These are phyloP conservation scores for Zygoascus tannicola DNA, from an alignment of 805 yeast species.

Conservation along the genomic window DNA sequence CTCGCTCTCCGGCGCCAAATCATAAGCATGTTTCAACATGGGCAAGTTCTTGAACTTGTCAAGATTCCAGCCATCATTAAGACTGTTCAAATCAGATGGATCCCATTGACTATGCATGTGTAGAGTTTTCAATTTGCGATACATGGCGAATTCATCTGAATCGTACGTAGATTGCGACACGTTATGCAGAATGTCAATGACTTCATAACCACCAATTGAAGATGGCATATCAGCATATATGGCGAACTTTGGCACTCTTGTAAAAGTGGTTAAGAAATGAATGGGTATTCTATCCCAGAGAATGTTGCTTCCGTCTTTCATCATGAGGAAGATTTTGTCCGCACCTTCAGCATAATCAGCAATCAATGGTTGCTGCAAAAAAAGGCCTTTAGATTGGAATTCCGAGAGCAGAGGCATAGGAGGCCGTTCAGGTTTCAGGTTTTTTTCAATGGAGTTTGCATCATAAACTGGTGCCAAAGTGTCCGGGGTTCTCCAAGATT, in stretches of 20 bases:
- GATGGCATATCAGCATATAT: conserved; percentile 29
- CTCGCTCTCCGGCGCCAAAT: conserved; percentile 18
- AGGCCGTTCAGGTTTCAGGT: conserved; percentile 4
- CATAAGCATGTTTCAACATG: conserved; percentile 29
- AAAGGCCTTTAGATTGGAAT: conserved; percentile 10
- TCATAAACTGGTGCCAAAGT: conserved; percentile 3
- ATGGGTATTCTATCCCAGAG: conserved; percentile 29
- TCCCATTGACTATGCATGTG: conserved; percentile 16
- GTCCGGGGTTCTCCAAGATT: conserved; percentile 14
- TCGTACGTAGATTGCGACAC: conserved; percentile 15
- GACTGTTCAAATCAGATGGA: conserved; percentile 8
- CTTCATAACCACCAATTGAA: conserved; percentile 25
- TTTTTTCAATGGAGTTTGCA: neutral
- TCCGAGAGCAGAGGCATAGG: conserved; percentile 2
- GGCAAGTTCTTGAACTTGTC: conserved; percentile 32
- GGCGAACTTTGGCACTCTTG: conserved; percentile 25
- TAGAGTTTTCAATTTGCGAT: conserved; percentile 21
- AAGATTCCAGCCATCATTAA: conserved; percentile 26
- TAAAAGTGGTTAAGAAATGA: conserved; percentile 29
- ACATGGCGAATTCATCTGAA: conserved; percentile 17
- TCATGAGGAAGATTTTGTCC: conserved; percentile 25
- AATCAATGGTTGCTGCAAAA: conserved; percentile 18
- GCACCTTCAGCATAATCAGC: conserved; percentile 21
- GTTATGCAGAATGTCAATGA: conserved; percentile 25
- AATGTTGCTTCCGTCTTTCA: conserved; percentile 30